Conservation (phyloP, 441 rosid species). For the Gossypium gossypioides region DNA sequence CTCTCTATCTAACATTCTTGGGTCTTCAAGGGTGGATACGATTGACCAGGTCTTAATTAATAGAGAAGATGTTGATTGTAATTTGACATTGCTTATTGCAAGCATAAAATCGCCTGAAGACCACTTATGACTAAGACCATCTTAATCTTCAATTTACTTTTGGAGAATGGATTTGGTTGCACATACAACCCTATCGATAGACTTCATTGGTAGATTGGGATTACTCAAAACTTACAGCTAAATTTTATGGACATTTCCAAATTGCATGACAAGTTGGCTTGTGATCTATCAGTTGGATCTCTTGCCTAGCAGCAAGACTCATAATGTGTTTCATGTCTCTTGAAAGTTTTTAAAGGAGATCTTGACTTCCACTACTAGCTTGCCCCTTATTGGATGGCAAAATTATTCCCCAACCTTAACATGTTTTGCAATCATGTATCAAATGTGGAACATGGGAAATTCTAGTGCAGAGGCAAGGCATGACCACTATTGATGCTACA, state of each 20-base stretch:
- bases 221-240: not conserved
- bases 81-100: not conserved
- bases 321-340: not conserved
- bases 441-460: not conserved
- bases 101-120: not conserved
- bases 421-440: not conserved
- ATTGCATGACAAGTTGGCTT: not conserved
- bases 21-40: not conserved
- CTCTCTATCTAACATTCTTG: not conserved
- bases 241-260: not conserved
- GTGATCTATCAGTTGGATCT: not conserved
- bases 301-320: not conserved
- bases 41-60: not conserved
- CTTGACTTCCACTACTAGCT: not conserved
- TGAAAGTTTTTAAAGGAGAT: not conserved
- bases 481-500: not conserved
- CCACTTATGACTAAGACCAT: not conserved
- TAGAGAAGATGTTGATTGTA: not conserved
- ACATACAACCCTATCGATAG: not conserved
- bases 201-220: not conserved
- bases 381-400: not conserved
- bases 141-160: not conserved
- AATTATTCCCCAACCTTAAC: not conserved
- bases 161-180: not conserved
- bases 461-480: not conserved